Evolutionary conservation across 192 early-diverging fungal species (phyloP).

Genomic region (Phycomyces nitens): DNA sequence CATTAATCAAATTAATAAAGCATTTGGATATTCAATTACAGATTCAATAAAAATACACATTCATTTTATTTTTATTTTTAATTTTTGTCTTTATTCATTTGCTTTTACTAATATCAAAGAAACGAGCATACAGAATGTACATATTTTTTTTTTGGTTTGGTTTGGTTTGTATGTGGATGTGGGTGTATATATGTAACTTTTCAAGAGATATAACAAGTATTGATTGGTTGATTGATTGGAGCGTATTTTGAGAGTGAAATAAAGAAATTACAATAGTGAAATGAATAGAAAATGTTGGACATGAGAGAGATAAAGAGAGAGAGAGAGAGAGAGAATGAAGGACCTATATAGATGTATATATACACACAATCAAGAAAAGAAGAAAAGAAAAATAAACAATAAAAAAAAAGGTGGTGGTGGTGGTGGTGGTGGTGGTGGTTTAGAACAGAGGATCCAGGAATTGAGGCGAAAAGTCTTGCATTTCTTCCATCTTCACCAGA

Average conservation of each 20-base stretch:
- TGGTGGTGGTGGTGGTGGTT: neutral
- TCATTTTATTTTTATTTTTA: too few species aligned
- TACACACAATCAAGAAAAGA: conserved; percentile 2
- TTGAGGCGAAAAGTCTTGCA: neutral
- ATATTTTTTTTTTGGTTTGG: too few species aligned
- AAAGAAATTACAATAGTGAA: too few species aligned
- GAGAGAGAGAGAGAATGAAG: neutral
- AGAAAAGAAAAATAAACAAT: neutral
- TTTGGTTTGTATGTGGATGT: too few species aligned
- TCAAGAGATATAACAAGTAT: neutral
- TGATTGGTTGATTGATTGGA: conserved; percentile 37
- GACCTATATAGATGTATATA: neutral
- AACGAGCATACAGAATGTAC: too few species aligned
- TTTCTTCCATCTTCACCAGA: neutral
- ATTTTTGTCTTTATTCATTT: too few species aligned
- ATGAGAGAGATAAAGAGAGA: neutral
- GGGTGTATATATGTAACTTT: too few species aligned
- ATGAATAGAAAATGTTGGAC: neutral
- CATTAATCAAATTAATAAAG: too few species aligned
- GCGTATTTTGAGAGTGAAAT: conserved; percentile 8
- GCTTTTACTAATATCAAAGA: too few species aligned
- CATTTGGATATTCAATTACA: too few species aligned
- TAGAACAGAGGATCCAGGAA: conserved; percentile 23
- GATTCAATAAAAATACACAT: too few species aligned
- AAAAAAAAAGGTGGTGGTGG: neutral